Evolutionary conservation across 73 alveolate genomes (phyloP), one percentile per base, ranked within the genome.

Genomic region (Stentor coeruleus): DNA sequence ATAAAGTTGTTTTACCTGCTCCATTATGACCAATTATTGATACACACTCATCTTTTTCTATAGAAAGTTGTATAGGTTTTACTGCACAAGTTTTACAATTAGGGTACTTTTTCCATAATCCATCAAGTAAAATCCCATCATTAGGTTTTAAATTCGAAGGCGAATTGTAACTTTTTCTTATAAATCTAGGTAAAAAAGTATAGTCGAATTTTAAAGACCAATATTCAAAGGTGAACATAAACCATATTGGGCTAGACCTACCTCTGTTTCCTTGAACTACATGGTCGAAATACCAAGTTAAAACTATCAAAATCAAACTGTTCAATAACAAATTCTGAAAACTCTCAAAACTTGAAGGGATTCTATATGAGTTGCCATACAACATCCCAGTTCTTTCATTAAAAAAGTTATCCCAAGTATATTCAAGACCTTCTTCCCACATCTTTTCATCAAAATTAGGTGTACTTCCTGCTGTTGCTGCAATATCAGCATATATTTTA

Each of bases 201-300:
- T 1, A 49, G 20, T 49, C 20, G 28, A 11, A 49, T 49, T 20
- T 49, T 20, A 20, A 66, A 20, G 49, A 37, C 88, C 88, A 82
- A 59, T 82, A 82, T 36, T 74, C 86, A 26, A 33, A 38, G 37
- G 86, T 77, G 38, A 87, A 83, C 72, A 87, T 82, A 49, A 87
- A 87, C 3, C 82, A 77, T 58, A 81, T 55, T 38, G 88, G 84
- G 38, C 88, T 88, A 30, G 79, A 26, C 37, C 37, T 20, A 14
- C 85, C 93, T 87, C 93, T 87, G 80, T 87, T 87, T 57, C 84
- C 55, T 3, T 77, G 55, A 3, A 85, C 39, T 3, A 87, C 77
- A 33, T 87, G 93, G 76, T 87, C 93, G 28, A 85, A 85, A 77
- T 87, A 87, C 81, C 90, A 87, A 26, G 85, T 59, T 35, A 85